phyloP scores from a whole-genome alignment of 257 asterid genomes.

The Leonotis leonurus region DNA sequence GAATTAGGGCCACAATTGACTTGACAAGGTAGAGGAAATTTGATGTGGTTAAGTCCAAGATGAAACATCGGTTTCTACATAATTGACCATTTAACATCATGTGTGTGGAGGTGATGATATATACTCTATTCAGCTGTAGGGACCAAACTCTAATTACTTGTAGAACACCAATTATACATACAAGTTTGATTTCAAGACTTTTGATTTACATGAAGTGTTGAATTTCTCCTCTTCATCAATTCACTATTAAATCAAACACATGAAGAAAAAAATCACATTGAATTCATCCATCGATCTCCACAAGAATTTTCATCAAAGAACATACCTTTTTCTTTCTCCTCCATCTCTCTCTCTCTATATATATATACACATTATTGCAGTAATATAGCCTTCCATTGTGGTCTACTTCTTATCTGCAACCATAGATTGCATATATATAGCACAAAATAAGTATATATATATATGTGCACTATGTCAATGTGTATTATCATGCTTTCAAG shows the following conservation, averaged over 20 bases:
- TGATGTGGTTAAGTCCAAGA: neutral
- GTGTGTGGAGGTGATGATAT: slow-evolving; percentile 6
- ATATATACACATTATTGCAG: too few relatives aligned
- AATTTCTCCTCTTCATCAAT: neutral
- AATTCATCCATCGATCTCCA: neutral
- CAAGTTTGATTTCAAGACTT: neutral
- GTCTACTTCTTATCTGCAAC: neutral
- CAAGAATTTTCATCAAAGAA: neutral
- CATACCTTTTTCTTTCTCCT: slow-evolving; percentile 5
- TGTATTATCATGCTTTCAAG: too few relatives aligned
- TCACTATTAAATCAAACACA: neutral
- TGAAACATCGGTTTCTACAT: slow-evolving; percentile 13
- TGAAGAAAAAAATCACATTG: neutral
- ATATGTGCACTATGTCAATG: too few relatives aligned
- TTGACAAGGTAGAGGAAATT: neutral
- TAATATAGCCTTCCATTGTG: too few relatives aligned
- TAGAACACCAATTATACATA: too few relatives aligned
- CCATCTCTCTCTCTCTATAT: neutral
- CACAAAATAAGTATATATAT: too few relatives aligned
- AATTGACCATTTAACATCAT: slow-evolving; percentile 12
- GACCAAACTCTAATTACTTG: slow-evolving; percentile 14
- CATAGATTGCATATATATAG: too few relatives aligned
- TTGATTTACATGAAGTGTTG: too few relatives aligned
- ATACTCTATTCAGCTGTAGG: slow-evolving; percentile 10
- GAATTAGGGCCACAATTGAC: slow-evolving; percentile 17